These are phyloP conservation scores for Hanseniaspora osmophila DNA, from an alignment of 805 yeast species.

Conservation along the genomic window DNA sequence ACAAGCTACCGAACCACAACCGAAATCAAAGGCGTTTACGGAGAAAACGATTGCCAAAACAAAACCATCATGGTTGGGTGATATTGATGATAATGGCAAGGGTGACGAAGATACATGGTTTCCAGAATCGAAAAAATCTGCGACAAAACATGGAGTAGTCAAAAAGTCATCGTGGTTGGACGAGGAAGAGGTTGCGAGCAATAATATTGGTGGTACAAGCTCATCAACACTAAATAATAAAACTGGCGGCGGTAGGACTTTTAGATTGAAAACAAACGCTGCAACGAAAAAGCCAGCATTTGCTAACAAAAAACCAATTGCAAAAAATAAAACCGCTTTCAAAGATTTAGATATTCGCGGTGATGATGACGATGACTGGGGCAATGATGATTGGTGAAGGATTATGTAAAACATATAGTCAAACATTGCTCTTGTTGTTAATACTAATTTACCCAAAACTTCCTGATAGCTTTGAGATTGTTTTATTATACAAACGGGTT, in stretches of 20 bases:
- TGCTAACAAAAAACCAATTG: neutral
- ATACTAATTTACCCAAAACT: conserved; percentile 3
- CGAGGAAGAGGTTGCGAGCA: conserved; percentile 2
- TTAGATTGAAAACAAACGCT: conserved; percentile 4
- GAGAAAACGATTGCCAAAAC: neutral
- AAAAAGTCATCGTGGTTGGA: conserved; percentile 6
- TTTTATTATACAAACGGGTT: neutral
- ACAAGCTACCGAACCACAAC: neutral
- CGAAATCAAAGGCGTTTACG: neutral
- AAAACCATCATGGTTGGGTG: conserved; percentile 15
- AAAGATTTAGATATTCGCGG: conserved; percentile 3
- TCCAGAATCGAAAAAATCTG: too few relatives aligned
- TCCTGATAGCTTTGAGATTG: conserved; percentile 6
- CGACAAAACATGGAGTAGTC: neutral
- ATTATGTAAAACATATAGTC: neutral
- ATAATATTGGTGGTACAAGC: too few relatives aligned
- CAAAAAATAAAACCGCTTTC: conserved; percentile 4
- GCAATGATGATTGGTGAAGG: conserved; percentile 12
- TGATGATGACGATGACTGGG: conserved; percentile 15
- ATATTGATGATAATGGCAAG: conserved; percentile 4
- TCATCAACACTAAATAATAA: neutral
- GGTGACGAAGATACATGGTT: neutral
- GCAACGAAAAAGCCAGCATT: conserved; percentile 1
- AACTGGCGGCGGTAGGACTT: neutral
- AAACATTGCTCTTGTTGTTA: neutral